Conservation (phyloP, 805 yeast species). For the Yamadazyma insecticola region DNA sequence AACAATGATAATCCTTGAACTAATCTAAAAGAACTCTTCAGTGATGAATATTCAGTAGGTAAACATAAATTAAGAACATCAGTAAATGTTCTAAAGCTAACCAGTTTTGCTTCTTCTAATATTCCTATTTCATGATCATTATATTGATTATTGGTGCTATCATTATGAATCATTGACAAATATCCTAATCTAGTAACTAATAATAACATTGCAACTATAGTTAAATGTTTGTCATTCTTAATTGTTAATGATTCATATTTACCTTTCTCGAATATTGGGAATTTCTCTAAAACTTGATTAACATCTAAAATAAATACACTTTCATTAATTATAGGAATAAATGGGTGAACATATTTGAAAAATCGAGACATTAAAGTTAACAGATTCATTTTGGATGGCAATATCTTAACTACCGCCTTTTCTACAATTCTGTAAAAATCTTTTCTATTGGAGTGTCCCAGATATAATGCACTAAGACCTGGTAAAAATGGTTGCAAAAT, state of each 20-base stretch:
- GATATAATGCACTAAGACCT: conserved; percentile 18
- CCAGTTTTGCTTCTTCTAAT: conserved; percentile 25
- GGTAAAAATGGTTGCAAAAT: conserved; percentile 11
- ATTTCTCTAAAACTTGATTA: conserved; percentile 18
- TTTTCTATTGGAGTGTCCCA: conserved; percentile 14
- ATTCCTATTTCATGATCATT: conserved; percentile 21
- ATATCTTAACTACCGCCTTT: conserved; percentile 20
- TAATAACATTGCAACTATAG: conserved; percentile 24
- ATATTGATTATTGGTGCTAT: conserved; percentile 21
- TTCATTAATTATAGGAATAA: conserved; percentile 34
- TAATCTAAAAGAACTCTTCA: conserved; percentile 29
- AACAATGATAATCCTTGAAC: conserved; percentile 32
- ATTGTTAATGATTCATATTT: conserved; percentile 19
- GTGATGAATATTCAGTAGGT: conserved; percentile 23
- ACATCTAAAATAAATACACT: conserved; percentile 21
- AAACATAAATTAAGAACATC: conserved; percentile 30
- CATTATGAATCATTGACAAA: conserved; percentile 34
- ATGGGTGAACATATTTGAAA: conserved; percentile 37
- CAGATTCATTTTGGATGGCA: conserved; percentile 25
- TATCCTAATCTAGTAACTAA: conserved; percentile 32
- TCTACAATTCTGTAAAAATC: conserved; percentile 25
- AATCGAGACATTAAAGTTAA: conserved; percentile 25
- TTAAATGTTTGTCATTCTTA: conserved; percentile 27
- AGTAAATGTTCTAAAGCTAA: conserved; percentile 24
- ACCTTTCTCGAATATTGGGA: conserved; percentile 15